phyloP scores from a whole-genome alignment of 2,329 filamentous ascomycete species.

The Tolypocladium capitatum region DNA sequence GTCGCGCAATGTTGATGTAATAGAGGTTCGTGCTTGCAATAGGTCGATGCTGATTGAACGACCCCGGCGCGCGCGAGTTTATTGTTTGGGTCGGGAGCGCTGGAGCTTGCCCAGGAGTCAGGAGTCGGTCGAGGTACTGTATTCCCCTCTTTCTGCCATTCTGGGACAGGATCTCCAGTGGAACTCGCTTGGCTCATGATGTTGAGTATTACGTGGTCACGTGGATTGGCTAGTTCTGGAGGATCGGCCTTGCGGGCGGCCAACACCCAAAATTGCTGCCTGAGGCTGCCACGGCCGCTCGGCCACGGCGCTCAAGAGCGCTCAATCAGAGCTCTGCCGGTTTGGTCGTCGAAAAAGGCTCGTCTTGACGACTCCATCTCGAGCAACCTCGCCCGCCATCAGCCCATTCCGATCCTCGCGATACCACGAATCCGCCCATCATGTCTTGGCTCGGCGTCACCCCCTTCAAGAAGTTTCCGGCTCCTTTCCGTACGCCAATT shows the following conservation, averaged over 20 bases:
- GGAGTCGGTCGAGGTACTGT: background rate
- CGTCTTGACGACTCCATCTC: slow-evolving; percentile 22
- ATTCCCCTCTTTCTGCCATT: background rate
- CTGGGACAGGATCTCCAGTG: background rate
- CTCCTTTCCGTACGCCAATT: slow-evolving; percentile 59
- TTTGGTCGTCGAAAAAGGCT: slow-evolving; percentile 24
- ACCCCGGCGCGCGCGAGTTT: background rate
- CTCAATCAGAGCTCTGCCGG: slow-evolving; percentile 15
- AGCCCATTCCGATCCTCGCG: slow-evolving; percentile 22
- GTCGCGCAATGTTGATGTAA: background rate
- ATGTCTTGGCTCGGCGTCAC: slow-evolving; percentile 61
- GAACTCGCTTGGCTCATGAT: background rate
- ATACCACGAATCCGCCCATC: slow-evolving; percentile 32
- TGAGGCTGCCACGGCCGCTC: slow-evolving; percentile 15
- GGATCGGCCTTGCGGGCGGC: too few species aligned
- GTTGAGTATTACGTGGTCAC: background rate
- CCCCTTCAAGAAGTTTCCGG: slow-evolving; percentile 66
- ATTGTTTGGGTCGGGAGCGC: background rate
- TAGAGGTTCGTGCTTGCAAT: slow-evolving; percentile 2
- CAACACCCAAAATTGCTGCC: background rate
- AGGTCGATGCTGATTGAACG: slow-evolving; percentile 4
- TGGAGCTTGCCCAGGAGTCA: background rate
- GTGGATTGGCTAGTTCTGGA: too few species aligned
- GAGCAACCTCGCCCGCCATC: slow-evolving; percentile 17
- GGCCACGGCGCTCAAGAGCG: slow-evolving; percentile 20